Conservation (phyloP, 192 early-diverging fungal species). For the Phlyctochytrium bullatum region DNA sequence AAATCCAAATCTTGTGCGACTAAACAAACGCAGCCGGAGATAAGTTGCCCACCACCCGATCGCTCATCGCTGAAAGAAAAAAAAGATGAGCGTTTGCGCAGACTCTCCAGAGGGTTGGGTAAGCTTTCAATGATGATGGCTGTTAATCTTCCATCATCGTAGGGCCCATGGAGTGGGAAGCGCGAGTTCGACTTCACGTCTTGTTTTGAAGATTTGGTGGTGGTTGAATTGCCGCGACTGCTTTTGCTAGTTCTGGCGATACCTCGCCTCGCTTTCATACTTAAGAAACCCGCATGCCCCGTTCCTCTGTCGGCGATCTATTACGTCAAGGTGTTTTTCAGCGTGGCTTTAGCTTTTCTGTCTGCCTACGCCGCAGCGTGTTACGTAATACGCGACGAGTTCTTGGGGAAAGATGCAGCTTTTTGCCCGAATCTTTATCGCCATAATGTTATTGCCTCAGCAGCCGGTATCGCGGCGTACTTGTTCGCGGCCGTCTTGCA, state of each 20-base stretch:
- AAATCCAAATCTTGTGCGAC: too few species aligned
- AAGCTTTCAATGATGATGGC: too few species aligned
- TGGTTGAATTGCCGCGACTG: conserved; percentile 21
- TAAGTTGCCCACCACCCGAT: too few species aligned
- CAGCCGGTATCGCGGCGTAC: conserved; percentile 10
- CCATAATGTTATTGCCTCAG: not conserved
- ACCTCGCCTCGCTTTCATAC: conserved; percentile 32
- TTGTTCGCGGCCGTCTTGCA: conserved; percentile 41
- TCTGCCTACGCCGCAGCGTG: not conserved
- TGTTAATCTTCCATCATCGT: too few species aligned
- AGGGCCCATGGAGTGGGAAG: conserved; percentile 40
- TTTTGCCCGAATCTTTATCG: not conserved
- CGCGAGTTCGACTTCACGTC: conserved; percentile 46
- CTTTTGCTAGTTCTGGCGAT: conserved; percentile 43
- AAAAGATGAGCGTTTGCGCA: too few species aligned
- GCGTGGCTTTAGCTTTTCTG: not conserved
- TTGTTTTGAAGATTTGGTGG: conserved; percentile 45
- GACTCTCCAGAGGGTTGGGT: too few species aligned
- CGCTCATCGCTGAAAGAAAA: too few species aligned
- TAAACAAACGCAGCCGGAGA: too few species aligned
- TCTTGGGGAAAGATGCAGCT: not conserved
- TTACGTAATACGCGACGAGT: not conserved
- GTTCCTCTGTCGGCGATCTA: conserved; percentile 18
- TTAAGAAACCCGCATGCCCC: conserved; percentile 18
- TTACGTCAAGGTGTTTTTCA: conserved; percentile 23